Conservation (phyloP, 2,329 filamentous ascomycete genomes). For the Gremmenia infestans region DNA sequence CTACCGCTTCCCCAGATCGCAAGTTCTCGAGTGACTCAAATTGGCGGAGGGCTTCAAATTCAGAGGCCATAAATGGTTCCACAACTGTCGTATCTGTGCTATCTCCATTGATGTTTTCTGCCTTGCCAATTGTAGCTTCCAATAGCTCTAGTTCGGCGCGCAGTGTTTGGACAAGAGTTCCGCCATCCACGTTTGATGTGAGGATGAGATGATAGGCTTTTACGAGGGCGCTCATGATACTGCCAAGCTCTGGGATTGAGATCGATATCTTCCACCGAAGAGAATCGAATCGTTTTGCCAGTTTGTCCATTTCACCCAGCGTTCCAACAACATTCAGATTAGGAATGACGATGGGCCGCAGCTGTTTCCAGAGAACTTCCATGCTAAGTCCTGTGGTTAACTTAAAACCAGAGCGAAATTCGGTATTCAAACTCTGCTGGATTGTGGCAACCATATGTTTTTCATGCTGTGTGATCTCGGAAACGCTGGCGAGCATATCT, state of each 20-base stretch:
- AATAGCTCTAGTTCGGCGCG: conserved; percentile 47
- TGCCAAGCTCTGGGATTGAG: conserved; percentile 46
- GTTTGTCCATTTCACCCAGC: conserved; percentile 46
- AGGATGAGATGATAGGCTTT: conserved; percentile 53
- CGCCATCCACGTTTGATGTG: conserved; percentile 31
- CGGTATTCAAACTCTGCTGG: conserved; percentile 41
- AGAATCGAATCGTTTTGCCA: conserved; percentile 56
- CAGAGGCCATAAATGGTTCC: conserved; percentile 45
- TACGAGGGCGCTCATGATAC: conserved; percentile 49
- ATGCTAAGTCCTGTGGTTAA: conserved; percentile 73
- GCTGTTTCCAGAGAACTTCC: conserved; percentile 69
- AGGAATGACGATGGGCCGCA: conserved; percentile 59
- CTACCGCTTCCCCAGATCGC: conserved; percentile 2
- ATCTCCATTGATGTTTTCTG: conserved; percentile 31
- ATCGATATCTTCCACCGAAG: conserved; percentile 54
- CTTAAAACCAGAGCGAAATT: conserved; percentile 66
- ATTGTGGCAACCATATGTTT: conserved; percentile 4
- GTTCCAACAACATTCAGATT: conserved; percentile 42
- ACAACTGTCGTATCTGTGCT: conserved; percentile 9
- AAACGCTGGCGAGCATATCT: conserved; percentile 16
- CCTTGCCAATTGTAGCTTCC: conserved; percentile 40
- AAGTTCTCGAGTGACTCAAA: conserved; percentile 22
- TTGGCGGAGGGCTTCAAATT: conserved; percentile 56
- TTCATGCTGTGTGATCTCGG: neutral
- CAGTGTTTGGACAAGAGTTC: conserved; percentile 43